Evolutionary conservation across 192 early-diverging fungal species (phyloP), one percentile per base, ranked within the genome.

Genomic region (Linnemannia elongata): DNA sequence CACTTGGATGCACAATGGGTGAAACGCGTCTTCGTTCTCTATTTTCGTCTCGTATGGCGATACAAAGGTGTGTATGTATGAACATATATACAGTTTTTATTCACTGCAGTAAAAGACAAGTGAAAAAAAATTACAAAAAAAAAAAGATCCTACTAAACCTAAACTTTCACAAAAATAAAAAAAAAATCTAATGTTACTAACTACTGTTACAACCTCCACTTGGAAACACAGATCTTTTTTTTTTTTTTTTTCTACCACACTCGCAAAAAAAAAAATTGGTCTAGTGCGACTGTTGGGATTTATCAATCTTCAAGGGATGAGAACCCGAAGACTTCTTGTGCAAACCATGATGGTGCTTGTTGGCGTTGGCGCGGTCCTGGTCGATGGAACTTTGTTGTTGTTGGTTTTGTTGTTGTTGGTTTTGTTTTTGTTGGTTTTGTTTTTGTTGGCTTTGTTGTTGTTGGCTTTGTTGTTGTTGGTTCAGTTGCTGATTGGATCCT

Each of bases 271-370:
- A n/a, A n/a, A n/a, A n/a, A n/a, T n/a, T n/a, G n/a, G n/a, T n/a
- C n/a, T n/a, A n/a, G n/a, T n/a, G n/a, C 27, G 55, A 70, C 12
- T 45, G 52, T 1, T 72, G 69, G 24, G 5, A 38, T 18, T 20
- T 2, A 52, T 85, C 83, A 49, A 85, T 42, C 76, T 85, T 85
- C 49, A 80, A 78, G 35, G 78, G 83, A 41, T 85, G 83, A 5
- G 83, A 85, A 8, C 83, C 83, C 22, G 83, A 85, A 0, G 69
- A 33, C 72, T 69, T 85, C 73, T 41, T 74, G n/a, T 35, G 30
- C 17, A 69, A 13, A n/a, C 74, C 69, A 55, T 85, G 83, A 36
- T 76, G 55, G 36, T 80, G 72, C 74, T 85, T 85, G 47, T 83
- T 83, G 41, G 39, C 47, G 10, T 12, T 13, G 45, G 73, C 73